Conservation (phyloP, 192 early-diverging fungal genomes). For the Backusella luteola region DNA sequence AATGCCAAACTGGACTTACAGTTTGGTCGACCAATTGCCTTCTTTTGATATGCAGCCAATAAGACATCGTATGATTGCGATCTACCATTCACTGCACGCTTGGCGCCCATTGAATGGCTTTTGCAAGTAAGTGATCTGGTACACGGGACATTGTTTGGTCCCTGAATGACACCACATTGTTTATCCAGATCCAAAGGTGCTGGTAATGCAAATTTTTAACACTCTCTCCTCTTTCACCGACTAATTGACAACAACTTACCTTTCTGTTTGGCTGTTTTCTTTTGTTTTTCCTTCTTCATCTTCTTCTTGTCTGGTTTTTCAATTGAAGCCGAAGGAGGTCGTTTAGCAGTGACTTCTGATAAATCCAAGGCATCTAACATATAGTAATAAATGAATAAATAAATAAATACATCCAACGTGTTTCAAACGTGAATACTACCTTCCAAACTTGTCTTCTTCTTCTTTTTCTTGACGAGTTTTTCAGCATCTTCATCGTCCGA, state of each 20-base stretch:
- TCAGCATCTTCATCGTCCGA: constrained; percentile 21
- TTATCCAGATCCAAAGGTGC: constrained; percentile 85
- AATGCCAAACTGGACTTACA: constrained; percentile 38
- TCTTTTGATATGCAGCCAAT: constrained; percentile 73
- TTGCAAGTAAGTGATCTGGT: constrained; percentile 93
- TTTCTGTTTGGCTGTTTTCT: constrained; percentile 51
- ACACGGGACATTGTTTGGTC: constrained; percentile 63
- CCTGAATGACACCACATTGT: constrained; percentile 80
- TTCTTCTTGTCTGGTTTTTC: constrained; percentile 57
- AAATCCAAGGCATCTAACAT: constrained; percentile 20
- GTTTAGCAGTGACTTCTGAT: constrained; percentile 33
- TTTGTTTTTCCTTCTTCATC: constrained; percentile 56
- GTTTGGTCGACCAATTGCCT: constrained; percentile 57
- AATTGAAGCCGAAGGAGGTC: constrained; percentile 32
- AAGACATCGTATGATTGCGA: constrained; percentile 82
- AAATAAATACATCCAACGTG: background rate
- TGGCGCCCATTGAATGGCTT: constrained; percentile 87
- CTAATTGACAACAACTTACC: constrained; percentile 30
- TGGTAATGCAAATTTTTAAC: background rate
- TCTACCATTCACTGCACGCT: constrained; percentile 81
- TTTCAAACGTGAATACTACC: background rate
- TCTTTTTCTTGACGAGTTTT: background rate
- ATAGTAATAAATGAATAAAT: background rate
- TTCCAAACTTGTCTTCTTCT: background rate
- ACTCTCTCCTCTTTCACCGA: background rate